Evolutionary conservation across 306 rosid genomes (phyloP).

Genomic region (Casuarina cunninghamiana): DNA sequence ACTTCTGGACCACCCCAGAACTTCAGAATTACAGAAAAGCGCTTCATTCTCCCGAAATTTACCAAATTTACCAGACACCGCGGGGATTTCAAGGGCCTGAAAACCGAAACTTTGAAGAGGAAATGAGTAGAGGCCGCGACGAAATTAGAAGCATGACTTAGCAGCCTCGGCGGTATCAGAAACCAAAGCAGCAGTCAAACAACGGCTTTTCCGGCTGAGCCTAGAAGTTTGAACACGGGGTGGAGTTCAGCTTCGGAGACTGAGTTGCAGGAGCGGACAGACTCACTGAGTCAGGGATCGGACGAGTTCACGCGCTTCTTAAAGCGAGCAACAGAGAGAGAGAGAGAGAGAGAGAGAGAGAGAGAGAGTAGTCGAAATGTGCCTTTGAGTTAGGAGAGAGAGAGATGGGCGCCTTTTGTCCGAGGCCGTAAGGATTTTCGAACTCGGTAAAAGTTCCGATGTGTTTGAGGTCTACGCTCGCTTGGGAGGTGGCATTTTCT

Average conservation of each 20-base stretch:
- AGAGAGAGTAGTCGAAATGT: too few species aligned
- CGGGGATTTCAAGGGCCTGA: not conserved
- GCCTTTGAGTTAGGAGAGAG: not conserved
- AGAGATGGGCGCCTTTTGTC: not conserved
- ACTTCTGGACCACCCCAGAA: not conserved
- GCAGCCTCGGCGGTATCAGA: not conserved
- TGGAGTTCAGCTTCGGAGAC: not conserved
- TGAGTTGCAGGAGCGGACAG: not conserved
- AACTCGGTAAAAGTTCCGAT: not conserved
- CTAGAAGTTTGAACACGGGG: not conserved
- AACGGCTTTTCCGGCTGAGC: not conserved
- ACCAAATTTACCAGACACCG: not conserved
- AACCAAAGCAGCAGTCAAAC: not conserved
- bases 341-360: not conserved
- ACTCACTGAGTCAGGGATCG: slow-evolving; percentile 3
- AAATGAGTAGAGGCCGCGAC: not conserved
- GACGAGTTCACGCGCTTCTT: not conserved
- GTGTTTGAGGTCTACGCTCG: not conserved
- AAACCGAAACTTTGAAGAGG: not conserved
- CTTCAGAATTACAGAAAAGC: not conserved
- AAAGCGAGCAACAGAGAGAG: not conserved
- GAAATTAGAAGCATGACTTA: not conserved
- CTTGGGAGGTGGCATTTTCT: not conserved
- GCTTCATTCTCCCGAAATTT: not conserved
- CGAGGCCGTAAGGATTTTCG: not conserved